These are phyloP conservation scores for Leccinum truebloodii DNA, from an alignment of 768 basidiomycete genomes.

Conservation along the genomic window DNA sequence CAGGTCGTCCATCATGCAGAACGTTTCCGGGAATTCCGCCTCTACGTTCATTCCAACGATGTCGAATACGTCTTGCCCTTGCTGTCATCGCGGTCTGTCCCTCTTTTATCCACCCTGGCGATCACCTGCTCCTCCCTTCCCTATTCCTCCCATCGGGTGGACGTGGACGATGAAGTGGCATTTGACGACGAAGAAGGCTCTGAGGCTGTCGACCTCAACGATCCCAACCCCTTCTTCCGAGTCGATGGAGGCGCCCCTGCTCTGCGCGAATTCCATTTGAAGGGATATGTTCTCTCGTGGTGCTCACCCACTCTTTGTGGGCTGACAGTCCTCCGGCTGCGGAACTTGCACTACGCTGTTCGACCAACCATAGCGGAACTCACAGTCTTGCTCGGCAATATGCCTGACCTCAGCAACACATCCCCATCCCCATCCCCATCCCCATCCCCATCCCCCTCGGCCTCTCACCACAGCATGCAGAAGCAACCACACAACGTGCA, in stretches of 20 bases:
- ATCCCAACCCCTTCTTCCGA: neutral
- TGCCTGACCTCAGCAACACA: neutral
- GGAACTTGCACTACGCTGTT: neutral
- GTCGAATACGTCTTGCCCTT: neutral
- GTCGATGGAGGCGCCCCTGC: neutral
- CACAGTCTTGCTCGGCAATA: neutral
- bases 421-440: too few species aligned
- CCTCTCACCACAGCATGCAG: too few species aligned
- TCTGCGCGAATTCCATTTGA: neutral
- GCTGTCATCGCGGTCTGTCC: neutral
- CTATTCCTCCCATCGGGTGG: neutral
- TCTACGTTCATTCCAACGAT: neutral
- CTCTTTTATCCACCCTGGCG: conserved; percentile 1
- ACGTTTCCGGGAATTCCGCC: neutral
- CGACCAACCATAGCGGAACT: neutral
- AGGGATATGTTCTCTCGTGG: neutral
- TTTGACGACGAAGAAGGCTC: neutral
- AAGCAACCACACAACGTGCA: too few species aligned
- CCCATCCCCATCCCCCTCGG: too few species aligned
- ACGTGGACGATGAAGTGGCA: neutral
- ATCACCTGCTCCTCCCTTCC: neutral
- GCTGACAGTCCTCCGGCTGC: neutral
- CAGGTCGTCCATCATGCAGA: neutral
- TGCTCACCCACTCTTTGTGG: conserved; percentile 1
- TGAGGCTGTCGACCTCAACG: neutral